Evolutionary conservation across 2,329 filamentous ascomycete genomes (phyloP).

Genomic region (Golovinomyces cichoracearum): DNA sequence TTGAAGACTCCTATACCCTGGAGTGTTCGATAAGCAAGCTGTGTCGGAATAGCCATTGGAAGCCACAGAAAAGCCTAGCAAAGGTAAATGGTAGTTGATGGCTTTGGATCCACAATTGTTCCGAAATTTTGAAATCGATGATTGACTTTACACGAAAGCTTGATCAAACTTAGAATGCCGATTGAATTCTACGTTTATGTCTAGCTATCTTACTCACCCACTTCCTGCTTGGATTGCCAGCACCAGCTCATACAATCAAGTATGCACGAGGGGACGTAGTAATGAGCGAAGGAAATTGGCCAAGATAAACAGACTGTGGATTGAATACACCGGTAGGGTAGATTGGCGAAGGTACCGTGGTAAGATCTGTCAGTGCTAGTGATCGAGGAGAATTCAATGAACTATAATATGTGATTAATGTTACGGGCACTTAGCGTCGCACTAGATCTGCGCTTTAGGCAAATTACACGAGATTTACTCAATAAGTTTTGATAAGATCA

Average conservation of each 20-base stretch:
- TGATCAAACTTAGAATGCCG: not conserved
- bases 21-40: conserved; percentile 91
- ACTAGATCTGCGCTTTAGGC: too few relatives aligned
- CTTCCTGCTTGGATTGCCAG: not conserved
- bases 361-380: too few relatives aligned
- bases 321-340: conserved; percentile 11
- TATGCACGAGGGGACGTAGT: conserved; percentile 3
- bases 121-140: not conserved
- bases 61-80: conserved; percentile 34
- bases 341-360: not conserved
- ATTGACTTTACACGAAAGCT: not conserved
- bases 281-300: conserved; percentile 4
- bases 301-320: conserved; percentile 7
- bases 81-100: not conserved
- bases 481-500: too few relatives aligned
- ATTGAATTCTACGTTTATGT: too few relatives aligned
- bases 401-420: too few relatives aligned
- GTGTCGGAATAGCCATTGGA: conserved; percentile 79
- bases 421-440: too few relatives aligned
- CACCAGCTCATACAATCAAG: conserved; percentile 2
- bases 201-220: too few relatives aligned
- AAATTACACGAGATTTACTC: too few relatives aligned
- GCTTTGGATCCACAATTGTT: not conserved
- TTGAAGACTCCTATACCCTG: conserved; percentile 90
- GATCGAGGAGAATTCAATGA: too few relatives aligned